A percentile compares a stretch with the other conserved stretches of the same genome.
These are phyloP conservation scores for Mycena venus DNA, from an alignment of 768 basidiomycete genomes.

Conservation along the genomic window DNA sequence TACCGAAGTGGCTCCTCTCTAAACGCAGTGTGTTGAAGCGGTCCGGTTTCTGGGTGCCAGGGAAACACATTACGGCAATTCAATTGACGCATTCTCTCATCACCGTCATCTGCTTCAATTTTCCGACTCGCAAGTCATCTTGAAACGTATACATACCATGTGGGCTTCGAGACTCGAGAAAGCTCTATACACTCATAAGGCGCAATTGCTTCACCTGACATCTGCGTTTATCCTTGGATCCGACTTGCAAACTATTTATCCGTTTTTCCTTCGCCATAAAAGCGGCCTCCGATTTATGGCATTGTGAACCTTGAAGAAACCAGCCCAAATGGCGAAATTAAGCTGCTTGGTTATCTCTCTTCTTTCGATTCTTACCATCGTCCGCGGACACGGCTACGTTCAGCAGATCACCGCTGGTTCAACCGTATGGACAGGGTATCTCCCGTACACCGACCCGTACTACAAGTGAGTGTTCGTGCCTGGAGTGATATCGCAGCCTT, in stretches of 20 bases:
- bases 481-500: background rate
- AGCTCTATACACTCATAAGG: background rate
- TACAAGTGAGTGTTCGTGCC: background rate
- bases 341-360: background rate
- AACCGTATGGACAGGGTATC: constrained; percentile 43
- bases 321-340: background rate
- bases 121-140: background rate
- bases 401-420: constrained; percentile 41
- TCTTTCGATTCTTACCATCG: constrained; percentile 24
- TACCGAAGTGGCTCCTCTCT: background rate
- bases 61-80: background rate
- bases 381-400: constrained; percentile 47
- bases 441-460: constrained; percentile 44
- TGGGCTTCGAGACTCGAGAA: background rate
- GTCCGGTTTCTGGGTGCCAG: background rate
- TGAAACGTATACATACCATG: background rate
- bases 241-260: background rate
- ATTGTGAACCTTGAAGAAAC: background rate
- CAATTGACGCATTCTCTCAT: background rate
- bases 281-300: background rate
- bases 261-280: background rate
- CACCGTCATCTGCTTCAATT: constrained; percentile 9
- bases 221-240: background rate
- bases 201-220: background rate
- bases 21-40: background rate